Base-by-base conservation (phyloP, 176 grass and related monocot species). In the Oryza australiensis region DNA sequence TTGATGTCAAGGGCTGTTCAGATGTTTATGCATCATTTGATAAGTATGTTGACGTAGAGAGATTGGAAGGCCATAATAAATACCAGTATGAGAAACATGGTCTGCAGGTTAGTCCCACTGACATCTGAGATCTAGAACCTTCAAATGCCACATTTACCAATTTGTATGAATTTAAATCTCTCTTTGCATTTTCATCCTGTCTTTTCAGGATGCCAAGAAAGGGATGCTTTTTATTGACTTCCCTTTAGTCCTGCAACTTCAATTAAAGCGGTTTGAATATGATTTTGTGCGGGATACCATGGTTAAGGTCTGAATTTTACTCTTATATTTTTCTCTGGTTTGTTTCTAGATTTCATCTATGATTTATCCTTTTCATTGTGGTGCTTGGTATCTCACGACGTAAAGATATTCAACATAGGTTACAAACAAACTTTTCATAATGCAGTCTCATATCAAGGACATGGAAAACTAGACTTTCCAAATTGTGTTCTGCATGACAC, bases 1-100 rank as follows among this genome's bases (percentile, higher is more conserved):
- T 94, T 45, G 87, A 94, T 87, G 92, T 94, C 24, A 94, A 94
- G 72, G 92, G 89, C 27, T 94, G 92, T 59, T 86, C 82, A 12
- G 89, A 94, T 91, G 78, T 94, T 34, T 94, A 94, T 85, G 89
- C 89, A 76, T 94, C 92, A 57, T 94, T 94, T 89, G 92, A 92
- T 74, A 91, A 94, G 66, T 94, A 94, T 87, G 92, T 94, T 69
- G 92, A 84, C 73, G 87, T 89, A 64, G 92, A 94, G 84, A 80
- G 48, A 23, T 78, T 94, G 72, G 92, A 91, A 38, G 89, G 92
- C 20, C 87, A 92, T 70, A 94, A 94, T 80, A 94, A 91, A 60
- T 94, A 94, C 80, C 92, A 94, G 42, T 86, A 89, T 80, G 89
- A 94, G 73, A 72, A 92, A 60, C 78, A 92, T 80, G 92, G 92